Conservation (phyloP, 345 rosid genomes). For the Citrus mangshanensis region DNA sequence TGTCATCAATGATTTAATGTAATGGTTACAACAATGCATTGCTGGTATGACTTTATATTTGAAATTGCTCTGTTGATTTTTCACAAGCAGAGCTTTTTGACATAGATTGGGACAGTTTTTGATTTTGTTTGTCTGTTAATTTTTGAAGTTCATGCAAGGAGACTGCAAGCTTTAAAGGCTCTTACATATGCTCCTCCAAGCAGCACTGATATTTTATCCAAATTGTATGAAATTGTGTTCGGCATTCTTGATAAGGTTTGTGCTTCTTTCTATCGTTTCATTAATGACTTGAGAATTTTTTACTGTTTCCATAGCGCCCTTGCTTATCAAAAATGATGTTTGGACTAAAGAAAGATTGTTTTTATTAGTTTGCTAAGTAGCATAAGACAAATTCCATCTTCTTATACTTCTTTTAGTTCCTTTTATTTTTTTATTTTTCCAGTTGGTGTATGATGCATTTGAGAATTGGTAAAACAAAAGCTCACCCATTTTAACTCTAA, state of each 20-base stretch:
- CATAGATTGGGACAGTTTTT: constrained; percentile 8
- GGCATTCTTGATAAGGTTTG: constrained; percentile 95
- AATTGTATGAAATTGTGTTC: constrained; percentile 85
- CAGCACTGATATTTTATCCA: constrained; percentile 73
- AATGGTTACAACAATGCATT: background rate
- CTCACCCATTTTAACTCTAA: background rate
- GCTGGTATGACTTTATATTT: background rate
- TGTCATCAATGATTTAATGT: background rate
- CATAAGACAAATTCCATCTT: background rate
- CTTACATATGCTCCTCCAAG: constrained; percentile 86
- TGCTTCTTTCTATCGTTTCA: constrained; percentile 1
- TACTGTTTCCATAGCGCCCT: constrained; percentile 1
- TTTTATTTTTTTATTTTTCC: no score
- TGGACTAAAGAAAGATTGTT: background rate
- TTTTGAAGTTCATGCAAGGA: constrained; percentile 85
- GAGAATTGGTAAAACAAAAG: background rate
- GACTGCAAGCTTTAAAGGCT: constrained; percentile 98
- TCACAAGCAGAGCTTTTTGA: background rate
- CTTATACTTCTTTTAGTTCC: background rate
- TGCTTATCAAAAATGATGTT: background rate
- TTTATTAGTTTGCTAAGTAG: background rate
- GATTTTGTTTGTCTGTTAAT: constrained; percentile 23
- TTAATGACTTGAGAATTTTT: background rate
- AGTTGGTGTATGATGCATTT: background rate
- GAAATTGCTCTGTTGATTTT: background rate